Conservation (phyloP, 345 rosid genomes). For the Linum lewisii region DNA sequence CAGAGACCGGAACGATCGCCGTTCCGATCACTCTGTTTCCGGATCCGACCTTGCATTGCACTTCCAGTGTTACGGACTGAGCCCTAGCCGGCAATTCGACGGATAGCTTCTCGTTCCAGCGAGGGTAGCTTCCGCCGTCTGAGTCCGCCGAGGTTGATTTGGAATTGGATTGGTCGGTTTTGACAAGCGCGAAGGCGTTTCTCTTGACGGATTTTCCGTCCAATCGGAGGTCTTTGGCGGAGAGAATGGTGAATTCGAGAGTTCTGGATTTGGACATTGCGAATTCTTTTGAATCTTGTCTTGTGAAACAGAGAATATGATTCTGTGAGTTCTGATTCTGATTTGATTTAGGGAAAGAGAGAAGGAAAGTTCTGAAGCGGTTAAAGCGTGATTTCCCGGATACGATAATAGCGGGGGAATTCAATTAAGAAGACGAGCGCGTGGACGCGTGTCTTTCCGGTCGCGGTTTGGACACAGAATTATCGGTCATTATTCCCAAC, state of each 20-base stretch:
- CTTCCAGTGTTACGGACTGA: constrained; percentile 12
- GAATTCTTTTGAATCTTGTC: too few species aligned
- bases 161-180: constrained; percentile 6
- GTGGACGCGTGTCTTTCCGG: too few species aligned
- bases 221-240: constrained; percentile 17
- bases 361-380: too few species aligned
- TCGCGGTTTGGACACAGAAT: too few species aligned
- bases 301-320: too few species aligned
- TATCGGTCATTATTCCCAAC: too few species aligned
- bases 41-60: constrained; percentile 7
- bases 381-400: too few species aligned
- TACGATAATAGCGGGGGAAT: too few species aligned
- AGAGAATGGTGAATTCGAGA: constrained; percentile 9
- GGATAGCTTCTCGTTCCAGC: constrained; percentile 15
- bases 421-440: too few species aligned
- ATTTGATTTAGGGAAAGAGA: too few species aligned
- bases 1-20: constrained; percentile 16
- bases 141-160: constrained; percentile 3
- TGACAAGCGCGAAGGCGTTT: constrained; percentile 12
- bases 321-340: too few species aligned
- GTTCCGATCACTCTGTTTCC: constrained; percentile 14
- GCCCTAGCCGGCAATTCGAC: constrained; percentile 12
- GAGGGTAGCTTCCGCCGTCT: constrained; percentile 16
- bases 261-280: not conserved
- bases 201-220: constrained; percentile 13